Percentiles rank a stretch among this genome's conserved stretches.
These are phyloP conservation scores for Solanum ossicruentum DNA, from an alignment of 257 asterid species.

Conservation along the genomic window DNA sequence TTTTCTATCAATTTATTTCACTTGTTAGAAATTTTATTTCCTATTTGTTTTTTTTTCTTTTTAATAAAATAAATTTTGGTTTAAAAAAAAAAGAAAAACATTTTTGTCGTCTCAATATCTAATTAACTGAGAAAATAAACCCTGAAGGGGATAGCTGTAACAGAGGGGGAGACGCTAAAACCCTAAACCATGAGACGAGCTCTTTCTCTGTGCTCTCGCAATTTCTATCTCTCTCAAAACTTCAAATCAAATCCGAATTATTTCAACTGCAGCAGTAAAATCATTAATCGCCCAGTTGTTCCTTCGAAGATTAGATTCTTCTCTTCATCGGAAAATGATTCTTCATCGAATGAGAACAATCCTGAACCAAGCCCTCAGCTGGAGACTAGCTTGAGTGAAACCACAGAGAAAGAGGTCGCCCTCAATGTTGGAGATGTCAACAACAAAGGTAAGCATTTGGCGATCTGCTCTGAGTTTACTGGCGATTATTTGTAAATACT, in stretches of 20 bases:
- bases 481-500: not conserved
- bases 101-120: not conserved
- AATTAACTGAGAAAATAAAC: not conserved
- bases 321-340: constrained; percentile 35
- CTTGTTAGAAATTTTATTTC: not conserved
- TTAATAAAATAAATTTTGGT: not conserved
- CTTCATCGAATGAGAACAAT: not conserved
- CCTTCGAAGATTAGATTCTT: constrained; percentile 32
- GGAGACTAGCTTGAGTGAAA: constrained; percentile 1
- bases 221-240: constrained; percentile 14
- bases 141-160: not conserved
- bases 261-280: not conserved
- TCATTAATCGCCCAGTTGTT: constrained; percentile 1
- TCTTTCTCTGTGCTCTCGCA: constrained; percentile 34
- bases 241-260: constrained; percentile 3
- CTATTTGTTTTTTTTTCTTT: not conserved
- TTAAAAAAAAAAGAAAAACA: not conserved
- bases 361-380: constrained; percentile 6
- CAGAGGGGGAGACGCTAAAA: not conserved
- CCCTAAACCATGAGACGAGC: constrained; percentile 46
- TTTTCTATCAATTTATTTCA: not conserved
- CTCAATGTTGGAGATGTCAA: constrained; percentile 34
- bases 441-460: constrained; percentile 40
- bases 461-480: not conserved
- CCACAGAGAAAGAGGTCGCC: constrained; percentile 6